Base-by-base conservation (phyloP, 2,329 filamentous ascomycete species). In the Sclerotinia minor region DNA sequence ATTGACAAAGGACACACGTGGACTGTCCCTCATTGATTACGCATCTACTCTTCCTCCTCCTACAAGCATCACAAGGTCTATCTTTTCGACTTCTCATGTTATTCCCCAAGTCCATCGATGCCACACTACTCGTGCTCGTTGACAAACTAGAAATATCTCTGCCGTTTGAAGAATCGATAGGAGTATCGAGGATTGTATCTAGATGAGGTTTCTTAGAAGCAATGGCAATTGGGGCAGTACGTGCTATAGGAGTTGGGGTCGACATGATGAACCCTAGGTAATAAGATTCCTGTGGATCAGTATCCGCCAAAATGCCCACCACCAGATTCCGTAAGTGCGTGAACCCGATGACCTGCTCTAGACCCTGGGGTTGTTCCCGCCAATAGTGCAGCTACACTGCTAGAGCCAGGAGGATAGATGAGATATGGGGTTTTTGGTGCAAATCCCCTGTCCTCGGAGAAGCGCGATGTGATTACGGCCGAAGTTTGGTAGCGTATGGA, bases 1-100 rank as follows among this genome's bases (percentile, higher is more conserved):
- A 88, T 77, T 92, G 89, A 79, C 92, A 96, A 71, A 92, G 83
- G 71, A 92, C 85, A 79, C 92, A 95, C 72, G 84, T 82, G 50
- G 83, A 83, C 73, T 91, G 87, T 72, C 89, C 89, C 77, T 94
- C 91, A 76, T 92, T 89, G 72, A 91, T 85, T 71, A 92, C 88
- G 80, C 92, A 95, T 79, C 89, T 89, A 75, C 87, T 87, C 78
- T 91, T 90, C 72, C 90, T 86, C 78, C 85, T 84, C 71, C 89
- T 84, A 79, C 92, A 95, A 69, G 89, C 87, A 80, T 92, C 89
- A 79, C 90, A 92, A 50, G 88, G 85, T 67, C 84, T 80, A 79
- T 80, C 70, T 80, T 81, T 80, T 64, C 81, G 79, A 69, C 79
- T 80, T 77, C 78, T 80, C 78, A 78, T 81, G 75, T 78, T 74